phyloP scores from a whole-genome alignment of 495 filamentous ascomycete species.

The Aspergillus affinis region DNA sequence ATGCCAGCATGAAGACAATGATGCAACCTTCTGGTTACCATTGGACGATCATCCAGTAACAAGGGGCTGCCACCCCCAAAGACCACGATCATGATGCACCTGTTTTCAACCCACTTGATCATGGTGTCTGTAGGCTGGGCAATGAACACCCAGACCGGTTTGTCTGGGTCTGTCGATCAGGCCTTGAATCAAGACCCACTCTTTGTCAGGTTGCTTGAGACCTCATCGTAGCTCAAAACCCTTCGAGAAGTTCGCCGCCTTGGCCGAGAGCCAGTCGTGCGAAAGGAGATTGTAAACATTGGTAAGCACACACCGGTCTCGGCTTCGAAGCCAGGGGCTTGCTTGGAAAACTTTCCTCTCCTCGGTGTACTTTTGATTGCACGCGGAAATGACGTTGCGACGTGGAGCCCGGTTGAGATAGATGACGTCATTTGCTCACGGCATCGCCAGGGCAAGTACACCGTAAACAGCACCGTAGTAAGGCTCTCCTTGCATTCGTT shows the following conservation, averaged over 20 bases:
- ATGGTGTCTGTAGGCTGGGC: neutral
- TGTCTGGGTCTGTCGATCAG: neutral
- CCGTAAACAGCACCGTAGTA: no score
- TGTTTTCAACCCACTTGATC: neutral
- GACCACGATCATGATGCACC: neutral
- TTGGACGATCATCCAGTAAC: no score
- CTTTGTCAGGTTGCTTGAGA: neutral
- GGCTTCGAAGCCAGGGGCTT: neutral
- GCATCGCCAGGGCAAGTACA: no score
- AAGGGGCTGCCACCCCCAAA: neutral
- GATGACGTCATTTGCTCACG: neutral
- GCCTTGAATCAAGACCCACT: neutral
- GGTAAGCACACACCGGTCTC: neutral
- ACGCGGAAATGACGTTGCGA: neutral
- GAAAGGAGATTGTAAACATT: neutral
- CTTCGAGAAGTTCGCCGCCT: neutral
- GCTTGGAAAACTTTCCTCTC: neutral
- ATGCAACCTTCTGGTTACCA: no score
- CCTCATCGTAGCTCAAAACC: neutral
- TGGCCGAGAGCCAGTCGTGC: neutral
- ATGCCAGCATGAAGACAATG: no score
- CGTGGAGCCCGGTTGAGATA: neutral
- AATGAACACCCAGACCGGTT: constrained; percentile 1
- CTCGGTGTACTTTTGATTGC: neutral
- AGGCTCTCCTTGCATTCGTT: no score